Evolutionary conservation across 495 filamentous ascomycete genomes (phyloP).

Genomic region (Durotheca rogersii): DNA sequence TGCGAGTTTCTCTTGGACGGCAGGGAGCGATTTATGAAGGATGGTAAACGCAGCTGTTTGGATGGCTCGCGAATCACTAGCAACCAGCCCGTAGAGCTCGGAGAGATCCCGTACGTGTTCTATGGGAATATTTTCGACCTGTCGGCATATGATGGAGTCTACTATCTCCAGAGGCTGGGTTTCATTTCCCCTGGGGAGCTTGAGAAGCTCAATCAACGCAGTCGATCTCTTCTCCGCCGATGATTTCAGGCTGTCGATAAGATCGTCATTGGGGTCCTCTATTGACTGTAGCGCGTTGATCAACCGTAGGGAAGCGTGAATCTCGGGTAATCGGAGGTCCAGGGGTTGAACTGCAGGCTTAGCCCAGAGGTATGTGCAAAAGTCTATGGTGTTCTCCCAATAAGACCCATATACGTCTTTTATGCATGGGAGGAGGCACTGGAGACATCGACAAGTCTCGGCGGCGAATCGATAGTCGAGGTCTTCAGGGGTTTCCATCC

Average conservation of each 20-base stretch:
- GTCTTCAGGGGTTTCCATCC: conserved; percentile 58
- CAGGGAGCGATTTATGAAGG: conserved; percentile 74
- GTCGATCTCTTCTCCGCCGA: conserved; percentile 49
- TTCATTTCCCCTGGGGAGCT: conserved; percentile 40
- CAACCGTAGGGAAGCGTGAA: conserved; percentile 72
- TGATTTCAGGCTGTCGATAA: conserved; percentile 68
- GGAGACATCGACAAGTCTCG: conserved; percentile 63
- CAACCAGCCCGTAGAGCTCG: conserved; percentile 69
- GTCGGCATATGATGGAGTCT: conserved; percentile 65
- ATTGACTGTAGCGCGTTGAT: conserved; percentile 59
- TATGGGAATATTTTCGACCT: conserved; percentile 59
- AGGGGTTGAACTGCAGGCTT: conserved; percentile 39
- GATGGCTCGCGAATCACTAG: conserved; percentile 69
- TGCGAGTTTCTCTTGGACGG: conserved; percentile 76
- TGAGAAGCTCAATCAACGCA: conserved; percentile 63
- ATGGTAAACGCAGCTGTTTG: conserved; percentile 80
- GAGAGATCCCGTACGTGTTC: conserved; percentile 56
- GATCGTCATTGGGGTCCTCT: conserved; percentile 78
- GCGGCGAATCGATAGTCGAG: conserved; percentile 53
- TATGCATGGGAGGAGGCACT: conserved; percentile 66
- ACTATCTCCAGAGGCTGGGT: conserved; percentile 55
- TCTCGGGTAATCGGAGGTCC: conserved; percentile 53
- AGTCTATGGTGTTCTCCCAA: conserved; percentile 69
- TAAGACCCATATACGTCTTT: conserved; percentile 79
- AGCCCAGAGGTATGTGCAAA: conserved; percentile 57